Evolutionary conservation across 1,284 basidiomycete species (phyloP), one percentile per base, ranked within the genome.

Genomic region (Albatrellus sp.): DNA sequence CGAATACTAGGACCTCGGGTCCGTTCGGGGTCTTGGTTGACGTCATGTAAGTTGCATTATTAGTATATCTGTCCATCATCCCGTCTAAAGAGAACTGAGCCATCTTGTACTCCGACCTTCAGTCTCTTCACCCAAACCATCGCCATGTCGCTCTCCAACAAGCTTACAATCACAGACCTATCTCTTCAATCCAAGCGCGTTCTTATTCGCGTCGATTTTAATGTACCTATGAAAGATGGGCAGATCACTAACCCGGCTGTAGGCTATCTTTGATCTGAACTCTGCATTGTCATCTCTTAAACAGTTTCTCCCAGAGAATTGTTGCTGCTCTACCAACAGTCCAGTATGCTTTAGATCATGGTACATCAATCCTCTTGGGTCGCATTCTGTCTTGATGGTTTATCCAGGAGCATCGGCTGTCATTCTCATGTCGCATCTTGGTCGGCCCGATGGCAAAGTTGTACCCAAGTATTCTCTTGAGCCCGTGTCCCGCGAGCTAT

Each of bases 181-280:
- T 79, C 87, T 57, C 82, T 98, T 71, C 80, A 80, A 59, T 87
- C 72, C 62, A 92, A 90, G 67, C 87, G 88, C 54, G 92, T 98
- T 59, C 83, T 97, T 57, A 90, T 96, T 62, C 86, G 91, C 53
- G 90, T 98, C 57, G 96, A 98, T 76, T 98, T 98, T 72, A 98
- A 98, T 68, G 94, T 98, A 54, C 94, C 94, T 52, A 80, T 90
- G 68, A 74, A 83, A 59, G 82, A 83, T 52, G 81, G 82, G 46
- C 81, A 83, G 63, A 94, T 98, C 73, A 96, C 94, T 45, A 98
- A 98, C 73, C 87, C 91, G 54, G 90, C 91, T 48, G 90, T 93
- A 60, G 53, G 88, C 19, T 38, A n/a, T n/a, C 39, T 6, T 30
- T 29, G 42, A 36, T 34, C 37, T 37, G 37, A 35, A 44, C 48